Evolutionary conservation across 768 basidiomycete species (phyloP).

Genomic region (Pluteus cervinus): DNA sequence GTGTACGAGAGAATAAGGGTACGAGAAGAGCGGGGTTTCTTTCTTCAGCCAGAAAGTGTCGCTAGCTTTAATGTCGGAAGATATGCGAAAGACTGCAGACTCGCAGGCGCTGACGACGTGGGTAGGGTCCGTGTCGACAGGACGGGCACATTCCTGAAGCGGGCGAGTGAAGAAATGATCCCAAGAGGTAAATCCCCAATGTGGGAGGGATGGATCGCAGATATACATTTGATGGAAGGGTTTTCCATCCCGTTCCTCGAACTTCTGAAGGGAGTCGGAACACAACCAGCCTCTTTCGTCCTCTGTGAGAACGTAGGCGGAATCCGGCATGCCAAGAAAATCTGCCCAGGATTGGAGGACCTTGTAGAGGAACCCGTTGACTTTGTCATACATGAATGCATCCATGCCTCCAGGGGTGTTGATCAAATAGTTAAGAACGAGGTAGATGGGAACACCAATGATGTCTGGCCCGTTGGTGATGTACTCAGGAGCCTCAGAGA

Average conservation of each 20-base stretch:
- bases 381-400: slow-evolving; percentile 31
- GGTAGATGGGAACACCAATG: slow-evolving; percentile 43
- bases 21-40: no score
- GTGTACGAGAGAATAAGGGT: slow-evolving; percentile 53
- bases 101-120: slow-evolving; percentile 51
- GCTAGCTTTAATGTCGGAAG: slow-evolving; percentile 26
- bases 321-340: slow-evolving; percentile 39
- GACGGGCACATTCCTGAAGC: slow-evolving; percentile 34
- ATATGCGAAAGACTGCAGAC: slow-evolving; percentile 40
- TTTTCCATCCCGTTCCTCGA: slow-evolving; percentile 6
- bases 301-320: slow-evolving; percentile 33
- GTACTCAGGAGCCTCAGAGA: slow-evolving; percentile 35
- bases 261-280: slow-evolving; percentile 7
- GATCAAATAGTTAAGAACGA: slow-evolving; percentile 35
- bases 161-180: slow-evolving; percentile 51
- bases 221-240: slow-evolving; percentile 29
- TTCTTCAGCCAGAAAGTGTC: slow-evolving; percentile 60
- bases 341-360: slow-evolving; percentile 44
- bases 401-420: slow-evolving; percentile 23
- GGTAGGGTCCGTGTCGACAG: slow-evolving; percentile 23
- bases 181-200: slow-evolving; percentile 43
- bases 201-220: slow-evolving; percentile 27
- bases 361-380: slow-evolving; percentile 42
- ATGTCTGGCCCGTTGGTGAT: slow-evolving; percentile 30
- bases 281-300: slow-evolving; percentile 42